Evolutionary conservation across 208 protist species (phyloP), one percentile per base, ranked within the genome.

Genomic region (Balamuthia mandrillaris): DNA sequence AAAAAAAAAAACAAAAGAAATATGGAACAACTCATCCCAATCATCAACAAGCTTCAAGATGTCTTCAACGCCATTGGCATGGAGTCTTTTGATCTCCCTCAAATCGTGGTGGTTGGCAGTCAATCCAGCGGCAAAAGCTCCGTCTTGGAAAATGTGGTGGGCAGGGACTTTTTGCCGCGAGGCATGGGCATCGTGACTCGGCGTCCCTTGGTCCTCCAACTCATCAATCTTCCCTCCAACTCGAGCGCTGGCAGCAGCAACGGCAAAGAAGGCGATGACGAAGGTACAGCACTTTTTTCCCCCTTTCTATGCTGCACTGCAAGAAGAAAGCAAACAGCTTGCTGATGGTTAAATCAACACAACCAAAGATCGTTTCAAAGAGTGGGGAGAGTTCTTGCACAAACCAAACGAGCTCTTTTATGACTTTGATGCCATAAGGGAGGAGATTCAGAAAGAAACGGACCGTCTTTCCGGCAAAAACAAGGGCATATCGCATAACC

Each of bases 131-230:
- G 98, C 81, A 99, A 99, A 90, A 96, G 92, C 81, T 98, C 95
- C 29, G 98, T 99, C 52, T 93, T 99, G n/a, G 99, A 99, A 92
- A 96, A 94, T 51, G 95, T 99, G 66, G 98, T 99, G 0, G 98
- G 98, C 2, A 93, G 96, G 72, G 98, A 99, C 88, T 99, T 99
- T 81, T 89, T 99, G 10, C 99, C 99, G 6, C 95, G 99, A 88
- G 98, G 98, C 24, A 96, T 95, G 31, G 98, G 98, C 47, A 99
- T 99, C 82, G 98, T 99, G 45, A 99, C 99, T 1, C 92, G 99
- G 35, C 94, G 98, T 81, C 99, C 99, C 2, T 92, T 99, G 1
- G 95, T 99, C 21, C 93, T 99, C 27, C 98, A 99, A 93, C 93
- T 99, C 9, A 93, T 98, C 37, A 91, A 98, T 72, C 58, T 89